Evolutionary conservation across 768 basidiomycete species (phyloP).

Genomic region (Lactifluus piperatus): DNA sequence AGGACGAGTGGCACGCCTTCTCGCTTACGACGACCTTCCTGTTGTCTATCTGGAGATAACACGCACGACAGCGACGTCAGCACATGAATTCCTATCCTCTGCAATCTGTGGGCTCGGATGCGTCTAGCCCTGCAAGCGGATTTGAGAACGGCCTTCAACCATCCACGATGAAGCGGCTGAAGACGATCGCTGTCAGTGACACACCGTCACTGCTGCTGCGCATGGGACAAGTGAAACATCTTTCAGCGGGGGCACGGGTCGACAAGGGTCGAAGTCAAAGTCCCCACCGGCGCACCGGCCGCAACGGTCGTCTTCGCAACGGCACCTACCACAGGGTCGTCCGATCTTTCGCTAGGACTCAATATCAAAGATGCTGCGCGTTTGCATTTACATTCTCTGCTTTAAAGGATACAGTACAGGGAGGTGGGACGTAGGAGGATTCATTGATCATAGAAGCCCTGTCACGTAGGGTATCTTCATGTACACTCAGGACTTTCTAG

Average conservation of each 20-base stretch:
- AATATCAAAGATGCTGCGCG: slow-evolving; percentile 19
- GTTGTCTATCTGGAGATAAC: slow-evolving; percentile 14
- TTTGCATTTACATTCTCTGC: slow-evolving; percentile 8
- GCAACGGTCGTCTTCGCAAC: neutral
- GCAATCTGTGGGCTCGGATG: neutral
- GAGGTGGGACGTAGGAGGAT: neutral
- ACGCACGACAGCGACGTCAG: slow-evolving; percentile 5
- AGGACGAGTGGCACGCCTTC: too few species aligned
- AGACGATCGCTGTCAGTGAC: neutral
- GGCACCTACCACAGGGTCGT: neutral
- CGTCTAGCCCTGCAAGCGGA: neutral
- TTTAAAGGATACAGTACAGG: slow-evolving; percentile 17
- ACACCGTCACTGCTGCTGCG: slow-evolving; percentile 13
- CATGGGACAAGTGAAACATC: slow-evolving; percentile 3
- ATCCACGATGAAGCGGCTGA: slow-evolving; percentile 4
- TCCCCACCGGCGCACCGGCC: neutral
- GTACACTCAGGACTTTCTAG: neutral
- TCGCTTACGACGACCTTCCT: too few species aligned
- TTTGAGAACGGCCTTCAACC: neutral
- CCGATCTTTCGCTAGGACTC: slow-evolving; percentile 2
- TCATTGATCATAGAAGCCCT: neutral
- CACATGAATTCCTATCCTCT: neutral
- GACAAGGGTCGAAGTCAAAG: neutral
- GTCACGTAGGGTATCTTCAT: neutral
- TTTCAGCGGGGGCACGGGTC: neutral